Conservation (phyloP, 257 asterid genomes). For the Solanum corneliomulleri region DNA sequence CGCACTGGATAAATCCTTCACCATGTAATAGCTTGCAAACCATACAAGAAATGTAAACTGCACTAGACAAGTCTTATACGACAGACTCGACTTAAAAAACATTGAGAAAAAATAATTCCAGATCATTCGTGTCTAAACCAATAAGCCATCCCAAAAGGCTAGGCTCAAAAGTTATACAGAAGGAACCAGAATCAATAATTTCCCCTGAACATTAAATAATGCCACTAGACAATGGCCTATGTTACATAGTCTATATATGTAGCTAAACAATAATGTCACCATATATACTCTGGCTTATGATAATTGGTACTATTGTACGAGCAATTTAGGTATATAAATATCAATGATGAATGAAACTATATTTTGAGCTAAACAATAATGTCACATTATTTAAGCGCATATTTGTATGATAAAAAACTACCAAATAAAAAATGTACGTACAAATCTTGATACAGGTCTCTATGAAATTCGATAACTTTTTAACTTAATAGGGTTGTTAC, state of each 20-base stretch:
- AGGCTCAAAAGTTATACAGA: neutral
- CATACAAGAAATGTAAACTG: too few species aligned
- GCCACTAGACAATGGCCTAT: neutral
- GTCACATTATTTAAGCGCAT: neutral
- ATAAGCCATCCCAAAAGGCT: neutral
- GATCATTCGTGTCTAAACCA: too few species aligned
- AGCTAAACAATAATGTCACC: neutral
- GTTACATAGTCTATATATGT: neutral
- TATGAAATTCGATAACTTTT: neutral
- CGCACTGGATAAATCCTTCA: fast-evolving
- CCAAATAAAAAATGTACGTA: neutral
- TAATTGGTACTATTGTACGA: neutral
- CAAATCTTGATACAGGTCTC: neutral
- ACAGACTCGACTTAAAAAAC: too few species aligned
- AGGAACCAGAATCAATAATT: neutral
- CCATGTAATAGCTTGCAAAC: too few species aligned
- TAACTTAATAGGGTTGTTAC: too few species aligned
- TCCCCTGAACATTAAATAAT: neutral
- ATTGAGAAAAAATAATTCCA: too few species aligned
- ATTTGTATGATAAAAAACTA: neutral
- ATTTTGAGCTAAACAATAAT: neutral
- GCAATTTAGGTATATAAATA: neutral
- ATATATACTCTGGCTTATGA: neutral
- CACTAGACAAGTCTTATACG: too few species aligned
- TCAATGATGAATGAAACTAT: neutral